phyloP scores from a whole-genome alignment of 2,329 filamentous ascomycete genomes.

The Hyphodiscus sp. region DNA sequence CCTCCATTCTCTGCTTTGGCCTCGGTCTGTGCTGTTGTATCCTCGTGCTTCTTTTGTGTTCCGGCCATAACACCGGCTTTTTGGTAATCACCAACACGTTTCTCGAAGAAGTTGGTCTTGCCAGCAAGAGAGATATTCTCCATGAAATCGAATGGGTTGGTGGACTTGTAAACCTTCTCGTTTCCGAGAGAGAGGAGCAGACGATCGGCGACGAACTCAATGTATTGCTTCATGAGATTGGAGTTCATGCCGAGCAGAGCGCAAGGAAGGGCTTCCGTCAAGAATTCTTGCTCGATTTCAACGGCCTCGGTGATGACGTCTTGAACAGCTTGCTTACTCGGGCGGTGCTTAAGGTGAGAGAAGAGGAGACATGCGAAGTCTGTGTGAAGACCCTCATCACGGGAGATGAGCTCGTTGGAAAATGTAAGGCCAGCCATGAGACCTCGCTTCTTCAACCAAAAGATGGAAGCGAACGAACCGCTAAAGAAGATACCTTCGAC shows the following conservation, averaged over 20 bases:
- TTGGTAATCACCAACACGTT: conserved; percentile 98
- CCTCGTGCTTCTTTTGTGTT: conserved; percentile 65
- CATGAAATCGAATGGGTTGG: conserved; percentile 99
- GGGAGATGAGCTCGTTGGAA: conserved; percentile 99
- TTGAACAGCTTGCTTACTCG: conserved; percentile 71
- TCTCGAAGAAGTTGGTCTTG: conserved; percentile 99
- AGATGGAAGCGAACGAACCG: conserved; percentile 96
- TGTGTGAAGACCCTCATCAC: conserved; percentile 98
- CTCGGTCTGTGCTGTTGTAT: conserved; percentile 39
- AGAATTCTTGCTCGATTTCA: conserved; percentile 91
- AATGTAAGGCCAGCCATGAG: conserved; percentile 98
- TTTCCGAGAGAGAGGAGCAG: conserved; percentile 90
- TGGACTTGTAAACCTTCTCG: conserved; percentile 83
- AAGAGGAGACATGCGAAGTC: conserved; percentile 97
- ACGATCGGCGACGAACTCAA: conserved; percentile 97
- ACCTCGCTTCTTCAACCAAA: conserved; percentile 99
- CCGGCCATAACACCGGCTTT: conserved; percentile 98
- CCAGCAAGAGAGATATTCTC: conserved; percentile 98
- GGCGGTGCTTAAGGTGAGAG: conserved; percentile 93
- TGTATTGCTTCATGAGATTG: conserved; percentile 98
- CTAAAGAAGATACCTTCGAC: conserved; percentile 99
- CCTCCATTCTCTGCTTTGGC: conserved; percentile 56
- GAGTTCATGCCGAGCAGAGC: conserved; percentile 97
- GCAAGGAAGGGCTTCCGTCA: conserved; percentile 90
- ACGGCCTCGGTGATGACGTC: conserved; percentile 94